Base-by-base conservation (phyloP, 1,284 basidiomycete species). In the Cryptococcus sp. region DNA sequence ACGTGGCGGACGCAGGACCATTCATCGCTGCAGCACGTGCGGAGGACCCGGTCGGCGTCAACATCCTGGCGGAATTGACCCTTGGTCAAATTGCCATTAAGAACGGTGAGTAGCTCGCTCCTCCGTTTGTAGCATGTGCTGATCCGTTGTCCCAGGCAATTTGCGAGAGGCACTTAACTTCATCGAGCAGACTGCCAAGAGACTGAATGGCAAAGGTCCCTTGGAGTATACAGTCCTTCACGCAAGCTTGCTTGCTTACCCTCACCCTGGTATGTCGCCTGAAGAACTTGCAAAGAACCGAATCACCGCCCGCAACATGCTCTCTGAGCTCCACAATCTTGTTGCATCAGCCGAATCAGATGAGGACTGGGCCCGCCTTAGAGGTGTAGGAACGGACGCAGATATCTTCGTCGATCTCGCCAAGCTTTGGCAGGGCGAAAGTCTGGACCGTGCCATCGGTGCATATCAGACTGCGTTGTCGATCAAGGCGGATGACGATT, bases 331-430 rank as follows among this genome's bases (percentile, higher is more conserved):
- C 3, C 81, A 82, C 62, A 87, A 87, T 66, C 79, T 84, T 17
- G 82, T 94, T 46, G 85, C 86, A 2, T 69, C 71, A 5, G 76
- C 74, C 16, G 62, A 67, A 43, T 71, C 71, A 2, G 67, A 71
- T 17, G 72, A 75, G 51, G 74, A 76, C 42, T 68, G 61, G 61
- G 71, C 80, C 38, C 78, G 82, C 13, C 79, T 85, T 4, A 83
- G 85, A 17, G 83, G 83, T 39, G 82, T 92, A 48, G 82, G 82
- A 0, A 85, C 87, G 15, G 93, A 97, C 69, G 79, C 88, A 48
- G 89, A 93, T 57, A 85, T 94, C 82, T 88, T 91, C 66, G 79
- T 88, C 38, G 93, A 96, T 75, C 87, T 96, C 58, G 91, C 90
- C 5, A 85, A 86, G 55, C 76, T 96, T 51, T 95, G 91, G 88